Evolutionary conservation across 257 asterid species (phyloP), one percentile per base, ranked within the genome.

Genomic region (Nicotiana benthamiana): DNA sequence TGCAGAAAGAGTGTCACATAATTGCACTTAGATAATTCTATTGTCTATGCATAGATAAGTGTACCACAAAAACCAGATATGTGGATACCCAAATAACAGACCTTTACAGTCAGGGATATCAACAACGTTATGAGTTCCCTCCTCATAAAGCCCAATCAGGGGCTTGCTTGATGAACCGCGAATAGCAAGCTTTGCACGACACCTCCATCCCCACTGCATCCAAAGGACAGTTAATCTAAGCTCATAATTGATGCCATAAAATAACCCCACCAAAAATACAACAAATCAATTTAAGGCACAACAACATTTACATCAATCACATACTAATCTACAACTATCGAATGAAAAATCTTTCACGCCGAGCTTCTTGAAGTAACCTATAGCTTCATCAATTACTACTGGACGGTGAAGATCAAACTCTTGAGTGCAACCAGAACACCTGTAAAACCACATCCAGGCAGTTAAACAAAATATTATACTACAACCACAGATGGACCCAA

Each of bases 391-490:
- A 48, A 93, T 86, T 83, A 93, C 82, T 27, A 87, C 87, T 16
- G 99, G 98, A 79, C 77, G 90, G 82, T 95, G 94, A 52, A 95
- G 95, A 83, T 91, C 89, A 88, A 90, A 75, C 89, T 93, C 95
- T 68, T 91, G 95, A 79, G 93, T 86, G 89, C 99, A 95, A 84
- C 99, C 99, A 17, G 99, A 95, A 80, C 99, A 95, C 85, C 99
- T 95, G 90, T 82, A 86, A 82, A 82, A 27, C 22, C 51, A 77
- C 27, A 79, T 54, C 59, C n/a, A 32, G 8, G 48, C 77, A 67
- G 16, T 30, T 15, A 51, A 62, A 22, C 27, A 61, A 26, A 24
- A 18, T 57, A 53, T 16, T 53, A 53, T 53, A 6, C 60, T 16
- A 53, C 22, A 1, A 53, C 0, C 46, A n/a, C 11, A 40, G 9